Conservation (phyloP, 345 rosid species). For the Brassica juncea region DNA sequence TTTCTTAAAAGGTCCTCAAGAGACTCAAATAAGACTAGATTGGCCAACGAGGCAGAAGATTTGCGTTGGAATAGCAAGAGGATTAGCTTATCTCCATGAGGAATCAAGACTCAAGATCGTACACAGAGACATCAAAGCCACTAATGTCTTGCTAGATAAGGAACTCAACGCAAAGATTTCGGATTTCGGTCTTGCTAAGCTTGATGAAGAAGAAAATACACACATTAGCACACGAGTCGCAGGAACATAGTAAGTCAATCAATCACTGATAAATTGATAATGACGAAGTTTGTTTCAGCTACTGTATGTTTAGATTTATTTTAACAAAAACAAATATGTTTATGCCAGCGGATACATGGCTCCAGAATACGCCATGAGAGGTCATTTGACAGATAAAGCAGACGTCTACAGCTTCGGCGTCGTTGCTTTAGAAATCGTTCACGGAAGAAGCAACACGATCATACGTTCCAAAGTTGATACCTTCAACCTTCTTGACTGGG, state of each 20-base stretch:
- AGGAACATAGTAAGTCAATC: slow-evolving; percentile 47
- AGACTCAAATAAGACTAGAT: slow-evolving; percentile 38
- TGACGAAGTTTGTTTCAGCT: neutral
- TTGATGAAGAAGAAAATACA: slow-evolving; percentile 51
- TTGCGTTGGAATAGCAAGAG: slow-evolving; percentile 56
- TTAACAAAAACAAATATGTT: neutral
- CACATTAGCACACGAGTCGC: slow-evolving; percentile 58
- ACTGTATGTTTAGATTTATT: no score
- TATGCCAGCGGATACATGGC: slow-evolving; percentile 53
- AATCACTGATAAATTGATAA: neutral
- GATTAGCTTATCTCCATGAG: slow-evolving; percentile 52
- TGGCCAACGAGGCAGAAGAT: slow-evolving; percentile 50
- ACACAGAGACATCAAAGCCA: slow-evolving; percentile 57
- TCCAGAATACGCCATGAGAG: slow-evolving; percentile 56
- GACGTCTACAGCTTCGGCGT: slow-evolving; percentile 55
- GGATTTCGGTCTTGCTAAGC: slow-evolving; percentile 55
- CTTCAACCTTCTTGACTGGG: slow-evolving; percentile 56
- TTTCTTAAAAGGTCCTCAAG: slow-evolving; percentile 37
- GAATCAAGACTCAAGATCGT: slow-evolving; percentile 54
- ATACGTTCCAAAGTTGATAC: slow-evolving; percentile 34
- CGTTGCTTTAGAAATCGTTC: slow-evolving; percentile 50
- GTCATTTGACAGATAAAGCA: slow-evolving; percentile 49
- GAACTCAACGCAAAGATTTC: slow-evolving; percentile 48
- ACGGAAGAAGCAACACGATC: slow-evolving; percentile 49
- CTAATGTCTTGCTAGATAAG: slow-evolving; percentile 51